Evolutionary conservation across 2,329 filamentous ascomycete genomes (phyloP), one percentile per base, ranked within the genome.

Genomic region (Diaporthe batatas): DNA sequence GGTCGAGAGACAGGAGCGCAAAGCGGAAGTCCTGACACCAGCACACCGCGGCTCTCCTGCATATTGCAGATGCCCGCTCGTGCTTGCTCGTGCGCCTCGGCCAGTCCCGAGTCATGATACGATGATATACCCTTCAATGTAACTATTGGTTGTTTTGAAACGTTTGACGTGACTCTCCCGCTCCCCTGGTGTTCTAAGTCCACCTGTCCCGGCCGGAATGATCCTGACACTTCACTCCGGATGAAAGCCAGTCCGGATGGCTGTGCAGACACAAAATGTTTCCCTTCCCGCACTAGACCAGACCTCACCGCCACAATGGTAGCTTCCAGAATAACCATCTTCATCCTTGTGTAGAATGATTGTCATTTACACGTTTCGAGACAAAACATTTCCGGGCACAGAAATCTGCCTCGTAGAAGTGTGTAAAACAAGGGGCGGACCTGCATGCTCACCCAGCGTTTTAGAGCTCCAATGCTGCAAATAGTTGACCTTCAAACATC

Each of bases 131-230:
- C 47, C 29, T 67, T 67, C 62, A 67, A 67, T 67, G 62, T 67
- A 67, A 67, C 62, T 67, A 67, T 16, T 67, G 51, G 47, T 53
- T 65, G 59, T 67, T 53, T 64, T 67, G 62, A 67, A 53, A 67
- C 62, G 47, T 67, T 53, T 25, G 7, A 39, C 39, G 62, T 53
- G 62, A 67, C 62, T 11, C 47, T n/a, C n/a, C 62, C 62, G 62
- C 14, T 67, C 62, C 47, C 62, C 62, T 67, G 62, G 34, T 67
- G 47, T 51, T 51, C 47, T 47, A 47, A 25, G 3, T 7, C 16
- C 29, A n/a, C 12, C 23, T n/a, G 7, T 16, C 4, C n/a, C 14
- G 32, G 2, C 62, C 62, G n/a, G 44, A 51, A 51, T 51, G 29
- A n/a, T 23, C 25, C 32, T 49, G 44, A 49, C 44, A 49, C 36